Evolutionary conservation across 2,329 filamentous ascomycete genomes (phyloP).

Genomic region (Juglanconis juglandina): DNA sequence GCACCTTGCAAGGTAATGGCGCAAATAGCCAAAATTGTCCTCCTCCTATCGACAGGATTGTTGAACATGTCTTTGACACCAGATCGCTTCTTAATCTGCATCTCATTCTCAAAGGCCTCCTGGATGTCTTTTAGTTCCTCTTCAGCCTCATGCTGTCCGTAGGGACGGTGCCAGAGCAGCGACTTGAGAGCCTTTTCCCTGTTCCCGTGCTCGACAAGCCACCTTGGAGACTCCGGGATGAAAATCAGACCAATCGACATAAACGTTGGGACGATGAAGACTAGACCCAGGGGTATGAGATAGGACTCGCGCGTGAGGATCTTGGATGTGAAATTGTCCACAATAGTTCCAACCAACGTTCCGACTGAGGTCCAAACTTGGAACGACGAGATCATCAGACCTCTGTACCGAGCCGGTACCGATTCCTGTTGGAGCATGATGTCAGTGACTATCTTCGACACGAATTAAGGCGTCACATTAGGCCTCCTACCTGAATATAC

Average conservation of each 20-base stretch:
- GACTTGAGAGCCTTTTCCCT: slow-evolving; percentile 30
- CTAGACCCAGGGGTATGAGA: slow-evolving; percentile 38
- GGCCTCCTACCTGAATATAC: slow-evolving; percentile 28
- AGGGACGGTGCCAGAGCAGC: slow-evolving; percentile 30
- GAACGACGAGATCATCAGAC: slow-evolving; percentile 41
- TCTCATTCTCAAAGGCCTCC: slow-evolving; percentile 33
- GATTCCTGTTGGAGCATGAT: slow-evolving; percentile 2
- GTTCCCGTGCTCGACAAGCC: slow-evolving; percentile 34
- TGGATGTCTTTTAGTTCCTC: slow-evolving; percentile 36
- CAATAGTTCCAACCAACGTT: slow-evolving; percentile 42
- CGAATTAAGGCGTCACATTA: too few relatives aligned
- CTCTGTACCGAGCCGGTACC: slow-evolving; percentile 41
- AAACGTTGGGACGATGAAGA: slow-evolving; percentile 36
- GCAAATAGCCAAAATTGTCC: slow-evolving; percentile 45
- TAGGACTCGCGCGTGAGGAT: slow-evolving; percentile 35
- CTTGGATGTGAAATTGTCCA: slow-evolving; percentile 46
- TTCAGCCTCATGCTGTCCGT: slow-evolving; percentile 26
- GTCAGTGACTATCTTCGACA: background rate
- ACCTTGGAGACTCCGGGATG: slow-evolving; percentile 39
- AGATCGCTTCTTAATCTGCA: slow-evolving; percentile 28
- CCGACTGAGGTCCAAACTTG: slow-evolving; percentile 42
- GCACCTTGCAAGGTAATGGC: slow-evolving; percentile 50
- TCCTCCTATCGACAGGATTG: slow-evolving; percentile 49
- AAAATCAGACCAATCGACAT: slow-evolving; percentile 34
- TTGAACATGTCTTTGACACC: slow-evolving; percentile 45